A percentile compares a stretch with the other conserved stretches of the same genome.
These are phyloP conservation scores for Pluteus cervinus DNA, from an alignment of 768 basidiomycete species.

Conservation along the genomic window DNA sequence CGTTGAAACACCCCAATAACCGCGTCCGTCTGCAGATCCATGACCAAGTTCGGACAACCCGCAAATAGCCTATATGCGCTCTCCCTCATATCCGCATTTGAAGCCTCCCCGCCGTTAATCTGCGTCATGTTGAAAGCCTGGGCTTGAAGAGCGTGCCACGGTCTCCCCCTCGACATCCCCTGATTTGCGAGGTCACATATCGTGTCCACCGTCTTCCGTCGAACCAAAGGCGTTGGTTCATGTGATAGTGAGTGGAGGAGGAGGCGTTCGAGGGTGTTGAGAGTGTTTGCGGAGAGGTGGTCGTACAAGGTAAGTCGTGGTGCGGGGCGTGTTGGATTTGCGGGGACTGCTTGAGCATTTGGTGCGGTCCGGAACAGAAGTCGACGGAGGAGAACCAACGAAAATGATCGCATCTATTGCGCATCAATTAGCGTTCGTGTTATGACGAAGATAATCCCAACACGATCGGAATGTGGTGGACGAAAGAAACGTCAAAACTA, in stretches of 20 bases:
- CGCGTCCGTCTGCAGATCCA: constrained; percentile 68
- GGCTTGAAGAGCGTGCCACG: constrained; percentile 77
- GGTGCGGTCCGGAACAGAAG: constrained; percentile 65
- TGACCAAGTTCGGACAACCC: constrained; percentile 67
- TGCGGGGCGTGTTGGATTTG: no score
- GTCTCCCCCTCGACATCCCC: constrained; percentile 66
- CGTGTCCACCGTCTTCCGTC: constrained; percentile 70
- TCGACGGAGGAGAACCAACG: constrained; percentile 72
- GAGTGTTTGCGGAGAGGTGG: constrained; percentile 59
- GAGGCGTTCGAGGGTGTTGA: constrained; percentile 65
- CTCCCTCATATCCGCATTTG: constrained; percentile 35
- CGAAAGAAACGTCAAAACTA: background rate
- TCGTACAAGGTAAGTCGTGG: constrained; percentile 67
- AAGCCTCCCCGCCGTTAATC: constrained; percentile 13
- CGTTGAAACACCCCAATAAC: constrained; percentile 62
- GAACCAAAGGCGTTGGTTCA: constrained; percentile 52
- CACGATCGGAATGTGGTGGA: no score
- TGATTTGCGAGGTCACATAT: constrained; percentile 72
- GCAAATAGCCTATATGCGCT: constrained; percentile 69
- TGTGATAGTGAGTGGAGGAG: constrained; percentile 64
- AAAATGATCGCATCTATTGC: constrained; percentile 76
- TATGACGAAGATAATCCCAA: constrained; percentile 1
- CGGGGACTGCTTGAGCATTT: no score
- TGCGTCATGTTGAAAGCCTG: constrained; percentile 65
- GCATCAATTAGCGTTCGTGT: constrained; percentile 8